phyloP scores from a whole-genome alignment of 352 stramenopile species.

The Phytophthora fragariaefolia region DNA sequence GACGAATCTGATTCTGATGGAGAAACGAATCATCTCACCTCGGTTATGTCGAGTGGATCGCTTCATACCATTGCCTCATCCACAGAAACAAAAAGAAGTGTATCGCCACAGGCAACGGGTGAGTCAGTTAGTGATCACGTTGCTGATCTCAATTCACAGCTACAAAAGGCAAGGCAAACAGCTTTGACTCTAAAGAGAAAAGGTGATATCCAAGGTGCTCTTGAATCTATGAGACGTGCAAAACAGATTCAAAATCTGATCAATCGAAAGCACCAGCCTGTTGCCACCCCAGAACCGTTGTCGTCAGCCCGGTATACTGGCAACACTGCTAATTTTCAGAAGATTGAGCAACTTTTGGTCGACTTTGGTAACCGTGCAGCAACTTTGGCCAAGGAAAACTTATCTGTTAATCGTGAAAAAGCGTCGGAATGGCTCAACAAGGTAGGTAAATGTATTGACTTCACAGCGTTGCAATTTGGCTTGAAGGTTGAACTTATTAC shows the following conservation, averaged over 20 bases:
- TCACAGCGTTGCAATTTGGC: background rate
- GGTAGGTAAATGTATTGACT: constrained; percentile 30
- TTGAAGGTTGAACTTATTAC: too few species aligned
- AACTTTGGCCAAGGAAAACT: constrained; percentile 51
- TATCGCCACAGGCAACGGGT: background rate
- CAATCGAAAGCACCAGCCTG: constrained; percentile 47
- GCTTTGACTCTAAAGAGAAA: constrained; percentile 66
- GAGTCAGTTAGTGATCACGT: constrained; percentile 14
- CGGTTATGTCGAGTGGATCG: constrained; percentile 23
- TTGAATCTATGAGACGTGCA: constrained; percentile 69
- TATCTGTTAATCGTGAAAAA: constrained; percentile 55
- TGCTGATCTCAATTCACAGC: constrained; percentile 46
- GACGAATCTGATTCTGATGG: constrained; percentile 50
- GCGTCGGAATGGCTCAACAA: constrained; percentile 65
- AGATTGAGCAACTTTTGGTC: constrained; percentile 71
- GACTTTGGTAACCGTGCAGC: constrained; percentile 70
- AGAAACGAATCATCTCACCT: constrained; percentile 26
- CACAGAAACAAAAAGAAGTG: constrained; percentile 7
- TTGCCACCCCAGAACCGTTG: background rate
- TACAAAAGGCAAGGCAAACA: constrained; percentile 48
- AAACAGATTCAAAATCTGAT: constrained; percentile 79
- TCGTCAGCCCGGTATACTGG: constrained; percentile 20
- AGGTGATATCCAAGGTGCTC: constrained; percentile 57
- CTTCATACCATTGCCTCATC: constrained; percentile 8
- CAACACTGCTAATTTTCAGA: constrained; percentile 46